Conservation (phyloP, 2,329 filamentous ascomycete genomes). For the Aureobasidium musti region DNA sequence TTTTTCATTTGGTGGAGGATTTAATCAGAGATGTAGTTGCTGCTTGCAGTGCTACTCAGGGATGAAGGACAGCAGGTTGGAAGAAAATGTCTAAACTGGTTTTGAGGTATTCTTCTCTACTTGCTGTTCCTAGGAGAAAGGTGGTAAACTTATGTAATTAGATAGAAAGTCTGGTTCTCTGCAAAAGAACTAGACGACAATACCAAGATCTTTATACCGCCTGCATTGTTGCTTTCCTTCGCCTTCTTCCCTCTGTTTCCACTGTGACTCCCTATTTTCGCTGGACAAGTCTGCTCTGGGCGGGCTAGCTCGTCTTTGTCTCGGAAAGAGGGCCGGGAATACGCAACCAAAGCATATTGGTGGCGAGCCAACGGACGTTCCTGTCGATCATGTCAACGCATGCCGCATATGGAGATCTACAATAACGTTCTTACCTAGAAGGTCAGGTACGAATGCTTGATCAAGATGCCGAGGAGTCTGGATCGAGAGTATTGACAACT, state of each 20-base stretch:
- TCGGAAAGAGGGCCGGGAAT: not conserved
- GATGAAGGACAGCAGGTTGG: not conserved
- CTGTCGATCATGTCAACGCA: constrained; percentile 9
- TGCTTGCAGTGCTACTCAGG: constrained; percentile 12
- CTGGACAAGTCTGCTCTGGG: not conserved
- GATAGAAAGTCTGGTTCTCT: not conserved
- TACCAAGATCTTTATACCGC: constrained; percentile 18
- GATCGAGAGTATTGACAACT: not conserved
- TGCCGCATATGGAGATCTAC: constrained; percentile 12
- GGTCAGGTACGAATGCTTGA: not conserved
- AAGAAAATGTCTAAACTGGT: not conserved
- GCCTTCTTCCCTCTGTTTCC: not conserved
- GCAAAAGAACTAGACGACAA: not conserved
- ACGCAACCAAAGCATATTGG: not conserved
- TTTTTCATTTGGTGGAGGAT: not conserved
- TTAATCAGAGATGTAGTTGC: not conserved
- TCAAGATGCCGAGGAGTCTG: not conserved
- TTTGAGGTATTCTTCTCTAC: not conserved
- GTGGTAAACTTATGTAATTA: constrained; percentile 17
- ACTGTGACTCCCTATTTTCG: too few species aligned
- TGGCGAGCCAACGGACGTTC: constrained; percentile 18
- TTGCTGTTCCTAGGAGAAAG: not conserved
- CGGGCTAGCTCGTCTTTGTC: not conserved
- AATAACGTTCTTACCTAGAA: not conserved
- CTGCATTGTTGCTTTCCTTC: not conserved